Evolutionary conservation across 768 basidiomycete species (phyloP).

Genomic region (Lentinula sp.): DNA sequence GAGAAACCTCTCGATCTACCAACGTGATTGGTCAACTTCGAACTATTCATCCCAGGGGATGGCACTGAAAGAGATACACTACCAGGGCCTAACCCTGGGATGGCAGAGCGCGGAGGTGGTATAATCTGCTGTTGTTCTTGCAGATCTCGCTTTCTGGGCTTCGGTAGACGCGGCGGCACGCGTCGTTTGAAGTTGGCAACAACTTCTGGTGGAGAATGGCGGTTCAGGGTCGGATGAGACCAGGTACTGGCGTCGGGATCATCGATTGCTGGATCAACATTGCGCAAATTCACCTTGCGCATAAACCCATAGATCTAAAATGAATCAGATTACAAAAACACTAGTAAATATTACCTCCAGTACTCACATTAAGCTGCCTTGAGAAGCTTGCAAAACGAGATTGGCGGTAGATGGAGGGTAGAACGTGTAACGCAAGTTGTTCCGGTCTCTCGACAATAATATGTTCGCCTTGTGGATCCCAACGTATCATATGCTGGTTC

Average conservation of each 20-base stretch:
- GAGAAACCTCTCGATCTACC: conserved; percentile 77
- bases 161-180: conserved; percentile 88
- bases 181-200: conserved; percentile 94
- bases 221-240: conserved; percentile 91
- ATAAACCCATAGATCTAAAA: conserved; percentile 94
- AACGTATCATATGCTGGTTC: conserved; percentile 96
- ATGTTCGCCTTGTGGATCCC: conserved; percentile 90
- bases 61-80: conserved; percentile 59
- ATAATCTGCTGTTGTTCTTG: conserved; percentile 66
- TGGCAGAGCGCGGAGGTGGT: conserved; percentile 64
- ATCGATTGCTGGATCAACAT: conserved; percentile 91
- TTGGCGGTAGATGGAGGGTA: conserved; percentile 93
- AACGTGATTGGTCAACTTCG: conserved; percentile 37
- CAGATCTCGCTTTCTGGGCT: conserved; percentile 74
- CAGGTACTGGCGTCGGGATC: conserved; percentile 96
- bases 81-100: conserved; percentile 45
- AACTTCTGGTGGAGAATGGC: conserved; percentile 84
- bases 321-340: conserved; percentile 16
- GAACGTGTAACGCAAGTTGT: conserved; percentile 89
- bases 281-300: conserved; percentile 95
- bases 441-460: conserved; percentile 95
- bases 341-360: conserved; percentile 20
- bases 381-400: conserved; percentile 97
- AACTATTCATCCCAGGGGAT: conserved; percentile 34
- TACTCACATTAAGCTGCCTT: conserved; percentile 88